Conservation (phyloP, 495 filamentous ascomycete species). For the Evansstolkia leycettana region DNA sequence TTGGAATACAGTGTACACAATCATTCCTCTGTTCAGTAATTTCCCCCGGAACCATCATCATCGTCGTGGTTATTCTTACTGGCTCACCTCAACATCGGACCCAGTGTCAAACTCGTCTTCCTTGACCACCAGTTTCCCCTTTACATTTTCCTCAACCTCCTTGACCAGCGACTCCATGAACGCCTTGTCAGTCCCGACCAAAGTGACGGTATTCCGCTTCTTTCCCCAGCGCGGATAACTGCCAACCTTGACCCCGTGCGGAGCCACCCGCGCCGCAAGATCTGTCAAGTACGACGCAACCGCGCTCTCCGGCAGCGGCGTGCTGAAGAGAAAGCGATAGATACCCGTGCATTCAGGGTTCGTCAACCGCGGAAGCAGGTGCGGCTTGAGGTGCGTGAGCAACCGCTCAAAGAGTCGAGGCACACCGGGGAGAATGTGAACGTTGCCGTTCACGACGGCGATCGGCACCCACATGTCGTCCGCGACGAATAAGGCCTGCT, state of each 20-base stretch:
- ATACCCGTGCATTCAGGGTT: slow-evolving; percentile 75
- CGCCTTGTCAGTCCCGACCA: slow-evolving; percentile 62
- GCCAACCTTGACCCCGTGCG: slow-evolving; percentile 80
- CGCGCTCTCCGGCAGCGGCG: slow-evolving; percentile 72
- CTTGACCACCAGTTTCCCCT: slow-evolving; percentile 39
- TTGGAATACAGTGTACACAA: too few relatives aligned
- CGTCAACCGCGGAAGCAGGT: slow-evolving; percentile 51
- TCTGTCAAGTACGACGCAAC: slow-evolving; percentile 74
- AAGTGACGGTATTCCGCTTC: slow-evolving; percentile 76
- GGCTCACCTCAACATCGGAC: slow-evolving; percentile 15
- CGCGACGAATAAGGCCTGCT: slow-evolving; percentile 64
- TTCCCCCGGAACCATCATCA: too few relatives aligned
- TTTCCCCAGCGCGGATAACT: slow-evolving; percentile 92
- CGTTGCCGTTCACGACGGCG: slow-evolving; percentile 74
- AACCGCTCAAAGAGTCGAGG: slow-evolving; percentile 71
- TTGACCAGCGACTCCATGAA: slow-evolving; percentile 47
- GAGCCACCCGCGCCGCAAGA: slow-evolving; percentile 56
- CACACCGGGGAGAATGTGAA: slow-evolving; percentile 88
- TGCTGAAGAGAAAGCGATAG: slow-evolving; percentile 67
- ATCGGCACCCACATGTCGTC: slow-evolving; percentile 86
- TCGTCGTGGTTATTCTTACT: slow-evolving; percentile 2
- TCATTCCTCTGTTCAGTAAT: too few relatives aligned
- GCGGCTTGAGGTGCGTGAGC: slow-evolving; percentile 61
- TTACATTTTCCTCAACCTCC: slow-evolving; percentile 50
- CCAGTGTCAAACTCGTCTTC: slow-evolving; percentile 49